phyloP scores from a whole-genome alignment of 495 filamentous ascomycete genomes.

The Podospora pseudocomata region DNA sequence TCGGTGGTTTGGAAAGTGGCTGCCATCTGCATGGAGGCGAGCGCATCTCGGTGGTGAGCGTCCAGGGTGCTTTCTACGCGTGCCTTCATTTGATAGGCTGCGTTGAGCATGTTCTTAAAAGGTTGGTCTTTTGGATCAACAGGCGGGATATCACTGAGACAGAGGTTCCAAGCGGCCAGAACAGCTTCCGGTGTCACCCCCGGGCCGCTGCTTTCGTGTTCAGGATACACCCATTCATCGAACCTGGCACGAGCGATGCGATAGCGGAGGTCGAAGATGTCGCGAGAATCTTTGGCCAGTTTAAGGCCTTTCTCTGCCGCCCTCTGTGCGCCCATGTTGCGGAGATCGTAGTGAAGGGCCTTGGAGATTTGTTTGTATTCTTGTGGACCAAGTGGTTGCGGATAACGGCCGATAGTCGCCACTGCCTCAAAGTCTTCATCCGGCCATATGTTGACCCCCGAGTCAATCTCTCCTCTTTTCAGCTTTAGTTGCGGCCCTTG shows the following conservation, averaged over 20 bases:
- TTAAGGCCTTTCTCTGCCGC: conserved; percentile 4
- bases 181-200: background rate
- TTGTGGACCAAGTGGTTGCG: background rate
- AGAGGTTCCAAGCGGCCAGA: background rate
- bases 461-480: background rate
- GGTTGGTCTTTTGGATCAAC: background rate
- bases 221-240: conserved; percentile 7
- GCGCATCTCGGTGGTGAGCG: background rate
- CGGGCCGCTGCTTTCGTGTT: background rate
- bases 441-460: background rate
- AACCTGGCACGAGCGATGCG: conserved; percentile 4
- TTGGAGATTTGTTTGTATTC: conserved; percentile 9
- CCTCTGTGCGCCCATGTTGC: conserved; percentile 2
- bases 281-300: background rate
- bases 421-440: conserved; percentile 1
- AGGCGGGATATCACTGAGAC: conserved; percentile 2
- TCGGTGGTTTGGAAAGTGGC: background rate
- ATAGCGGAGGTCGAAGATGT: conserved; percentile 11
- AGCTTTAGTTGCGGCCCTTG: background rate
- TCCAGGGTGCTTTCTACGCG: conserved; percentile 7
- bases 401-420: background rate
- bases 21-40: conserved; percentile 1
- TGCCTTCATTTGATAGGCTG: conserved; percentile 7
- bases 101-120: conserved; percentile 7
- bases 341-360: conserved; percentile 6